Percentiles rank a stretch among this genome's conserved stretches.
These are phyloP conservation scores for Mycena amicta DNA, from an alignment of 768 basidiomycete genomes.

Conservation along the genomic window DNA sequence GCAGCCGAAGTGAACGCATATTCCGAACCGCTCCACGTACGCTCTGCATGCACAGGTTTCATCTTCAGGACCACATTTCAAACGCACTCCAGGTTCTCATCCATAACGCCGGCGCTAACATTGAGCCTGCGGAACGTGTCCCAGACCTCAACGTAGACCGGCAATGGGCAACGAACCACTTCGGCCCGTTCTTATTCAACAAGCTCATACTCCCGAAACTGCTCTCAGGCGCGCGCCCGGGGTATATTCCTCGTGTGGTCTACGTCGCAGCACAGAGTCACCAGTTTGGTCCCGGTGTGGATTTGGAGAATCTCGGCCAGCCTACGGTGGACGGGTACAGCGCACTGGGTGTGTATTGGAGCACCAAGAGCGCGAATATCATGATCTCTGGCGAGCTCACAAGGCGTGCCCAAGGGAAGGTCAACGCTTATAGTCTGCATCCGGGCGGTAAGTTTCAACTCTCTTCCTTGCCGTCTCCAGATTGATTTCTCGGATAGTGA, in stretches of 20 bases:
- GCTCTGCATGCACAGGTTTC: background rate
- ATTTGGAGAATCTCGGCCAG: background rate
- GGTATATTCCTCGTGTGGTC: slow-evolving; percentile 5
- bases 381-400: background rate
- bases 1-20: slow-evolving; percentile 6
- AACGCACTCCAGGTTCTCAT: background rate
- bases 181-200: slow-evolving; percentile 11
- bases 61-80: background rate
- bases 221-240: background rate
- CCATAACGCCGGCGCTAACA: slow-evolving; percentile 4
- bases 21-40: slow-evolving; percentile 1
- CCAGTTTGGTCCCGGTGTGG: background rate
- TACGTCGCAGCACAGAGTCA: background rate
- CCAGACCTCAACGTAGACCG: background rate
- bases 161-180: background rate
- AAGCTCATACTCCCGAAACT: slow-evolving; percentile 4
- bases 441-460: slow-evolving; percentile 4
- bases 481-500: background rate
- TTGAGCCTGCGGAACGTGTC: background rate
- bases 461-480: background rate
- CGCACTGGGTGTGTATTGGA: background rate
- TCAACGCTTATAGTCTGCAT: slow-evolving; percentile 2
- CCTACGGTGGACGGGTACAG: background rate
- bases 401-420: background rate
- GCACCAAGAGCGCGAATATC: background rate